A percentile compares a stretch with the other conserved stretches of the same genome.
Evolutionary conservation across 2,329 filamentous ascomycete species (phyloP).

Genomic region (Apiospora saccharicola): DNA sequence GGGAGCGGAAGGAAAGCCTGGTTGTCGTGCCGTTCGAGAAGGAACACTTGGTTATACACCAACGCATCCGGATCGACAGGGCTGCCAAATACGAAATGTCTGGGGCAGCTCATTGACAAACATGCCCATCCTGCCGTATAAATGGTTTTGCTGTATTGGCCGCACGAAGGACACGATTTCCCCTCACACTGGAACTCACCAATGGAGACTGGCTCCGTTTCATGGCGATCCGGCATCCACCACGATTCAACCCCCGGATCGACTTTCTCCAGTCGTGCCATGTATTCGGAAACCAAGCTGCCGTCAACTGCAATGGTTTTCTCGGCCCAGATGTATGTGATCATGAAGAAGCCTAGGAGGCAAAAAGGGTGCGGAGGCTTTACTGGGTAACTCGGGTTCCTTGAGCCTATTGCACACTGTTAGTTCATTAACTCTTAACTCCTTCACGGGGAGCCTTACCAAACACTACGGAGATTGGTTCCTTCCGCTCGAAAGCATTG

Average conservation of each 20-base stretch:
- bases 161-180: conserved; percentile 51
- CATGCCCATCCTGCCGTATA: conserved; percentile 44
- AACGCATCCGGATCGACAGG: conserved; percentile 42
- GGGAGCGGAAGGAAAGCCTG: conserved; percentile 44
- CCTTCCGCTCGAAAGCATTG: neutral
- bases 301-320: conserved; percentile 50
- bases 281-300: conserved; percentile 46
- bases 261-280: conserved; percentile 72
- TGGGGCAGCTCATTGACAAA: conserved; percentile 48
- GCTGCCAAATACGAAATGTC: conserved; percentile 55
- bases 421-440: neutral
- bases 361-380: conserved; percentile 66
- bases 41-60: conserved; percentile 63
- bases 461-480: neutral
- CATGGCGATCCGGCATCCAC: conserved; percentile 57
- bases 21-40: conserved; percentile 60
- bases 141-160: conserved; percentile 45
- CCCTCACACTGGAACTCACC: conserved; percentile 38
- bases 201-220: conserved; percentile 37
- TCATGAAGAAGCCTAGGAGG: conserved; percentile 73
- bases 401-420: conserved; percentile 21
- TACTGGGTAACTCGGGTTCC: conserved; percentile 35
- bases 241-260: conserved; percentile 59
- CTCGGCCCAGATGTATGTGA: conserved; percentile 75
- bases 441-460: neutral